Conservation (phyloP, 768 basidiomycete species). For the Mycena kentingensis region DNA sequence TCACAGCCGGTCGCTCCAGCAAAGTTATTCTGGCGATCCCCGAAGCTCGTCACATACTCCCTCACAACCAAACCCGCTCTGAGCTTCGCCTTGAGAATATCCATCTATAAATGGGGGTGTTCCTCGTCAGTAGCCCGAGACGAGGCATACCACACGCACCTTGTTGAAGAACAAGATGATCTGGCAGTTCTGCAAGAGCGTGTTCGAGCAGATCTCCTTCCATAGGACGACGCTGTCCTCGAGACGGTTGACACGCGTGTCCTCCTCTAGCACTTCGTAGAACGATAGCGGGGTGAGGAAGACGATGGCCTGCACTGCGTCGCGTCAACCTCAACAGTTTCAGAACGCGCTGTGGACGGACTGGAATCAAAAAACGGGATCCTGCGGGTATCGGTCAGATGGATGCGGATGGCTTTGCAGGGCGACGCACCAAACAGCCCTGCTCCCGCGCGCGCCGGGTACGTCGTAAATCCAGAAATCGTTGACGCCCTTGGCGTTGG, state of each 20-base stretch:
- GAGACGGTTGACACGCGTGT: slow-evolving; percentile 63
- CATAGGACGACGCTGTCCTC: slow-evolving; percentile 77
- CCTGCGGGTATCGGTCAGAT: slow-evolving; percentile 61
- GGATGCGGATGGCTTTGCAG: neutral
- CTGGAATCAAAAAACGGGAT: slow-evolving; percentile 78
- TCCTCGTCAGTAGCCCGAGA: neutral
- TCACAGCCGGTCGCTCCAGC: slow-evolving; percentile 63
- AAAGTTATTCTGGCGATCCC: slow-evolving; percentile 58
- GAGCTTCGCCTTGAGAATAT: slow-evolving; percentile 58
- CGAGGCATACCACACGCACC: slow-evolving; percentile 31
- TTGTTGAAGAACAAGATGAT: slow-evolving; percentile 82
- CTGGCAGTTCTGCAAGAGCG: slow-evolving; percentile 58
- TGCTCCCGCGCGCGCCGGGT: slow-evolving; percentile 10
- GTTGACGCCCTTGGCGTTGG: slow-evolving; percentile 29
- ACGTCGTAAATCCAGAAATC: slow-evolving; percentile 22
- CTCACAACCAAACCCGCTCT: slow-evolving; percentile 55
- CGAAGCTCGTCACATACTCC: slow-evolving; percentile 65
- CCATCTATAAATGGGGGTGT: slow-evolving; percentile 40
- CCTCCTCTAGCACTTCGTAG: slow-evolving; percentile 73
- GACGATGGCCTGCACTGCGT: slow-evolving; percentile 70
- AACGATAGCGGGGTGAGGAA: slow-evolving; percentile 82
- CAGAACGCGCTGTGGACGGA: slow-evolving; percentile 16
- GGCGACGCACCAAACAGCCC: slow-evolving; percentile 34
- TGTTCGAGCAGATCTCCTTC: slow-evolving; percentile 68
- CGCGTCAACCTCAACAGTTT: neutral